phyloP scores from a whole-genome alignment of 2,329 filamentous ascomycete species.

The Ophiostoma montium region DNA sequence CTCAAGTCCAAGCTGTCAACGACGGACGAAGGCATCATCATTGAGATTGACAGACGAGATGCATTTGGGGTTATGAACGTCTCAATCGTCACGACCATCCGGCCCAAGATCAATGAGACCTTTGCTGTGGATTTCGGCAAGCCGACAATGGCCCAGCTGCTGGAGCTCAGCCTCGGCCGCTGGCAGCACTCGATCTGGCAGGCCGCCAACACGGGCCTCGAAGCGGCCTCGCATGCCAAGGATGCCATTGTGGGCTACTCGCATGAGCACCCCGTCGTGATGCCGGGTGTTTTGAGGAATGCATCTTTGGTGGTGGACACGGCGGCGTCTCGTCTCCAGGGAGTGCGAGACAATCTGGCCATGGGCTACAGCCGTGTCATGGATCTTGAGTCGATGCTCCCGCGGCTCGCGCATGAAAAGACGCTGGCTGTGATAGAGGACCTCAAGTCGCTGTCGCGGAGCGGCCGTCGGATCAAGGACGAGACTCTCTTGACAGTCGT shows the following conservation, averaged over 20 bases:
- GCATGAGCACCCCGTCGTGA: slow-evolving; percentile 4
- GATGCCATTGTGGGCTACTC: slow-evolving; percentile 7
- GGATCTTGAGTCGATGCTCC: background rate
- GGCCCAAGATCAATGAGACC: slow-evolving; percentile 46
- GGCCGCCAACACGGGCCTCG: slow-evolving; percentile 26
- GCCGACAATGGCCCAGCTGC: slow-evolving; percentile 28
- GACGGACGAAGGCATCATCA: slow-evolving; percentile 35
- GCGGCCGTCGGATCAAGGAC: background rate
- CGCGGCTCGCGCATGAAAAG: background rate
- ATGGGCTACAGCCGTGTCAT: background rate
- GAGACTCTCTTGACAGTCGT: slow-evolving; percentile 4
- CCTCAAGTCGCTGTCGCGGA: background rate
- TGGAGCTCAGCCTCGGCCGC: slow-evolving; percentile 25
- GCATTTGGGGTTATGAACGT: slow-evolving; percentile 44
- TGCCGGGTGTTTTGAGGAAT: background rate
- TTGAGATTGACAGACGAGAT: slow-evolving; percentile 38
- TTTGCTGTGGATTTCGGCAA: slow-evolving; percentile 47
- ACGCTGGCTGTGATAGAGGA: background rate
- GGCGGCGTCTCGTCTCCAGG: background rate
- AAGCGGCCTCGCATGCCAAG: slow-evolving; percentile 12
- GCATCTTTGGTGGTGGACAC: background rate
- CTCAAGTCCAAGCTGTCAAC: slow-evolving; percentile 35
- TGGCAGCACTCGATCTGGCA: slow-evolving; percentile 26
- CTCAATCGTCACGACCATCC: slow-evolving; percentile 41
- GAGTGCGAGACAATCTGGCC: background rate